Evolutionary conservation across 2,329 filamentous ascomycete species (phyloP).

Genomic region (Furcasterigmium furcatum): DNA sequence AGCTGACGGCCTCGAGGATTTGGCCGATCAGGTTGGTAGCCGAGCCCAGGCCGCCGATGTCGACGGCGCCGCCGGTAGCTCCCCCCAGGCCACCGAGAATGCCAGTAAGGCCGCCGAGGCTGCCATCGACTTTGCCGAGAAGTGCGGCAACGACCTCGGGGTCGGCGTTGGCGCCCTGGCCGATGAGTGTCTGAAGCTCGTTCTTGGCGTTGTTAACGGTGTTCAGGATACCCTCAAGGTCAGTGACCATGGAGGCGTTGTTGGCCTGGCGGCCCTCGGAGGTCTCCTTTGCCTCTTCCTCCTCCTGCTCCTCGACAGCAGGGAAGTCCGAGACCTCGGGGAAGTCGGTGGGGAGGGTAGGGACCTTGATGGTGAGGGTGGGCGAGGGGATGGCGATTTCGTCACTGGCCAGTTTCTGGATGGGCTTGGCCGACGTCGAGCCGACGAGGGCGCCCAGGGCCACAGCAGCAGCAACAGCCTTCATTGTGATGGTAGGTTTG

Average conservation of each 20-base stretch:
- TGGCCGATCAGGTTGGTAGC: neutral
- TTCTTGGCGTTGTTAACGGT: neutral
- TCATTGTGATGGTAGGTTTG: slow-evolving; percentile 8
- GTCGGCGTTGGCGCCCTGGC: neutral
- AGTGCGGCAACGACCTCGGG: slow-evolving; percentile 4
- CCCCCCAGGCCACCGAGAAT: neutral
- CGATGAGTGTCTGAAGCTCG: neutral
- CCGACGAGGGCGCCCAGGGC: slow-evolving; percentile 2
- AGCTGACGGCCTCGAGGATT: neutral
- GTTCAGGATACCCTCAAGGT: slow-evolving; percentile 5
- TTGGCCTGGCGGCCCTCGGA: neutral
- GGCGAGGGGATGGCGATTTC: neutral
- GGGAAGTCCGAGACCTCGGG: slow-evolving; percentile 3
- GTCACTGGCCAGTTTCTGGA: neutral
- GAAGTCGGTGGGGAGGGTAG: slow-evolving; percentile 3
- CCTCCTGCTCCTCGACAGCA: neutral
- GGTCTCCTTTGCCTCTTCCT: too few species aligned
- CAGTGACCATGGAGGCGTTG: slow-evolving; percentile 1
- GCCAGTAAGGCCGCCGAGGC: neutral
- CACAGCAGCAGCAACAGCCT: slow-evolving; percentile 5
- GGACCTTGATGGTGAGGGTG: neutral
- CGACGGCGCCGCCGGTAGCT: neutral
- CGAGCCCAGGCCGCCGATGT: neutral
- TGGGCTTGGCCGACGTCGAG: slow-evolving; percentile 1
- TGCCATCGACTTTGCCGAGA: neutral